Evolutionary conservation across 352 stramenopile species (phyloP).

Genomic region (Thraustochytrium sp.): DNA sequence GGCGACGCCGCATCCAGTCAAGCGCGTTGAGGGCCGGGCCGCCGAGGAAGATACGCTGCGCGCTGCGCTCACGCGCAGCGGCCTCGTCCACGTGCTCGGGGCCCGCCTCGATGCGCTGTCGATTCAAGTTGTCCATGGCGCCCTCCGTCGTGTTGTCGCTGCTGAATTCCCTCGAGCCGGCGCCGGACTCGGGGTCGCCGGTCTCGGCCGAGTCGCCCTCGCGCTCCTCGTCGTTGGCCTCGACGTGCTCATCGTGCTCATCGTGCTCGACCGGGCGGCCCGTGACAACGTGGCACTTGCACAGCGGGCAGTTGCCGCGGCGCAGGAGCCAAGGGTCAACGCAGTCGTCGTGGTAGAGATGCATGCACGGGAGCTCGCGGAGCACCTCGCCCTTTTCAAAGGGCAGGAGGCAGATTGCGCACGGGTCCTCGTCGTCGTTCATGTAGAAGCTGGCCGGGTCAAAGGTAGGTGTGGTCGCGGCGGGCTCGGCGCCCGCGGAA

Average conservation of each 20-base stretch:
- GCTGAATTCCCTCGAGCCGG: too few relatives aligned
- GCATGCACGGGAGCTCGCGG: conserved; percentile 60
- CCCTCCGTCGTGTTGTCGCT: too few relatives aligned
- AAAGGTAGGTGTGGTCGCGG: background rate
- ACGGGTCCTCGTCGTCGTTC: conserved; percentile 46
- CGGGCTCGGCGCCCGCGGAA: background rate
- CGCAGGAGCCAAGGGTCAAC: conserved; percentile 63
- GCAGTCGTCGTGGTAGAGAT: conserved; percentile 60
- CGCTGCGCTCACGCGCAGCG: too few relatives aligned
- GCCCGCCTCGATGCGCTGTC: too few relatives aligned
- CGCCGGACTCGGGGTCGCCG: too few relatives aligned
- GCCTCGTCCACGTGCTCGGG: too few relatives aligned
- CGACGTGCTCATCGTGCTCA: background rate
- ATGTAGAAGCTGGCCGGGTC: background rate
- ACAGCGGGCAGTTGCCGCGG: conserved; percentile 62
- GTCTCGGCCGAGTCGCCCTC: too few relatives aligned
- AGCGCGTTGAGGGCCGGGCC: too few relatives aligned
- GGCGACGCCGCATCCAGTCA: too few relatives aligned
- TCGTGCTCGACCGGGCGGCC: background rate
- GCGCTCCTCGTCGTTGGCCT: too few relatives aligned
- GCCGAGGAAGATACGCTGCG: too few relatives aligned
- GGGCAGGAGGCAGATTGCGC: conserved; percentile 66
- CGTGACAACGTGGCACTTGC: conserved; percentile 55
- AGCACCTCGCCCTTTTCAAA: conserved; percentile 61
- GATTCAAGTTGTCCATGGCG: too few relatives aligned